These are phyloP conservation scores for Mimosa pudica DNA, from an alignment of 306 rosid species.

Conservation along the genomic window DNA sequence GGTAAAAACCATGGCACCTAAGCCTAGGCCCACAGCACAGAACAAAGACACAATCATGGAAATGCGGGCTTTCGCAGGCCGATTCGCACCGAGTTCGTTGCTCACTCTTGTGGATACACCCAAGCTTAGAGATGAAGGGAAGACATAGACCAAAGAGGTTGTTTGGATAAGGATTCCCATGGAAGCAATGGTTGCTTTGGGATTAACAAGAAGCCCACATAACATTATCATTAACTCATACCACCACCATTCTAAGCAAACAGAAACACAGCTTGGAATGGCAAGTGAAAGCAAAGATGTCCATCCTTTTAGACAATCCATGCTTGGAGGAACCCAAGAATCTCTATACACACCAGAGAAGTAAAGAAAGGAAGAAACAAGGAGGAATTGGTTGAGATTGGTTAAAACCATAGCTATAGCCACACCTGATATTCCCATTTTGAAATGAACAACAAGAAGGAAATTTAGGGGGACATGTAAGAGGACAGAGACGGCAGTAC, in stretches of 20 bases:
- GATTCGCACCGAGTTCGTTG: slow-evolving; percentile 80
- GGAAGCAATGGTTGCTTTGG: slow-evolving; percentile 88
- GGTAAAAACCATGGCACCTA: slow-evolving; percentile 72
- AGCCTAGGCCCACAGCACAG: slow-evolving; percentile 61
- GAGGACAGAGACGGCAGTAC: slow-evolving; percentile 77
- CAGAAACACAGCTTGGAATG: slow-evolving; percentile 83
- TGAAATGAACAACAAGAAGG: slow-evolving; percentile 62
- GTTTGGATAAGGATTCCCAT: slow-evolving; percentile 96
- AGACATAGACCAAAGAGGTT: slow-evolving; percentile 85
- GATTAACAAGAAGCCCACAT: slow-evolving; percentile 74
- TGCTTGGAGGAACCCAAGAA: slow-evolving; percentile 78
- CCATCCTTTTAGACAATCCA: slow-evolving; percentile 83
- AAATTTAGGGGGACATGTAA: slow-evolving; percentile 81
- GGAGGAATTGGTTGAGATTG: slow-evolving; percentile 68
- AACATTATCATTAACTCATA: slow-evolving; percentile 92
- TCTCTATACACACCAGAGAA: slow-evolving; percentile 67
- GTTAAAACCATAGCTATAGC: slow-evolving; percentile 87
- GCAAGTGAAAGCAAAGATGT: slow-evolving; percentile 73
- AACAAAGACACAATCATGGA: slow-evolving; percentile 76
- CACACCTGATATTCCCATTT: slow-evolving; percentile 82
- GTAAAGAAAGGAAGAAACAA: slow-evolving; percentile 57
- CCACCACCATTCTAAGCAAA: slow-evolving; percentile 99
- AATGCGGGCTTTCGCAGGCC: slow-evolving; percentile 72
- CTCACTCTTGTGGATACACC: slow-evolving; percentile 88
- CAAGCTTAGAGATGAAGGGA: slow-evolving; percentile 85